Conservation (phyloP, 495 filamentous ascomycete species). For the Neurospora cerealis region DNA sequence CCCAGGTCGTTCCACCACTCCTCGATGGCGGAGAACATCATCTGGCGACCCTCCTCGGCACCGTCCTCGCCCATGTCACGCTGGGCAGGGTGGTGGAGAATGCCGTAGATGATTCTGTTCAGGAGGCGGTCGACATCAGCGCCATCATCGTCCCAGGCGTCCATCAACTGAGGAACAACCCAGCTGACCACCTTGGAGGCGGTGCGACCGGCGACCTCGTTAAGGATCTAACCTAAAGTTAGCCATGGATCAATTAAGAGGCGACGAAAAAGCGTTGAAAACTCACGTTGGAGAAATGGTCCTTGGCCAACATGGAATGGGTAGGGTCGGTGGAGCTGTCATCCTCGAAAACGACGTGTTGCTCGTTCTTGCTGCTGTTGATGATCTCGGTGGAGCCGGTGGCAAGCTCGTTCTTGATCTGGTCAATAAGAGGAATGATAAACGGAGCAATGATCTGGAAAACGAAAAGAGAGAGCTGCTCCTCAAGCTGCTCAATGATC, state of each 20-base stretch:
- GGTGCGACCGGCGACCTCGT: conserved; percentile 76
- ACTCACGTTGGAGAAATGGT: conserved; percentile 70
- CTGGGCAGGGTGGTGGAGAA: conserved; percentile 81
- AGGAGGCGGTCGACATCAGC: conserved; percentile 56
- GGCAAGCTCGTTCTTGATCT: conserved; percentile 73
- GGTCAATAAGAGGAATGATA: conserved; percentile 72
- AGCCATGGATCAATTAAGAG: conserved; percentile 6
- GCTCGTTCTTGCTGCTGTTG: conserved; percentile 63
- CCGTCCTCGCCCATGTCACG: conserved; percentile 61
- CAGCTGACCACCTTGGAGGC: conserved; percentile 69
- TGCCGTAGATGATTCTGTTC: conserved; percentile 64
- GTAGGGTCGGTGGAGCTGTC: conserved; percentile 68
- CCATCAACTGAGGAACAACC: conserved; percentile 77
- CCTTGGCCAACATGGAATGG: conserved; percentile 93
- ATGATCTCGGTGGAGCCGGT: conserved; percentile 84
- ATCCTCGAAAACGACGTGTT: conserved; percentile 78
- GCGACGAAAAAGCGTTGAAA: neutral
- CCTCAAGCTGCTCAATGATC: conserved; percentile 68
- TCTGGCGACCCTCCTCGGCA: conserved; percentile 55
- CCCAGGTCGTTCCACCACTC: conserved; percentile 67
- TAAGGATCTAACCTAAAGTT: conserved; percentile 49
- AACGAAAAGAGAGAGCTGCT: conserved; percentile 73
- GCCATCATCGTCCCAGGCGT: conserved; percentile 70
- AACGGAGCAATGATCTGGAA: conserved; percentile 80
- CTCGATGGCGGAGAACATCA: conserved; percentile 70